Conservation (phyloP, 257 asterid species). For the Coffea eugenioides region DNA sequence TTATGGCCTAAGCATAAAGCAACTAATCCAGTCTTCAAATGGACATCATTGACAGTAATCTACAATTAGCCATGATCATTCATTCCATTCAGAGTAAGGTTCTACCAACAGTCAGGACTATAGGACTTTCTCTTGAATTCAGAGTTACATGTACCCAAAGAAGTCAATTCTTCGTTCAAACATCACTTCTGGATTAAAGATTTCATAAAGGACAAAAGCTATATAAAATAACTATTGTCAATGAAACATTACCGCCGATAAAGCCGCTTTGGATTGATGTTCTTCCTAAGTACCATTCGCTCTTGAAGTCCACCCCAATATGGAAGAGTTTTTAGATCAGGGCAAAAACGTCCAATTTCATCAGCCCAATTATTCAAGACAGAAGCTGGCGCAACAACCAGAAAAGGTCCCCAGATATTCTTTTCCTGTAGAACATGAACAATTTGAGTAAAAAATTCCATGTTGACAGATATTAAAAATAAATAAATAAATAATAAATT, state of each 20-base stretch:
- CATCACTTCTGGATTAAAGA: background rate
- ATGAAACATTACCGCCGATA: constrained; percentile 67
- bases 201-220: background rate
- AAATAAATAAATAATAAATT: background rate
- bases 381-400: constrained; percentile 98
- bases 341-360: constrained; percentile 97
- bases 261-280: constrained; percentile 94
- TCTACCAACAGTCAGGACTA: background rate
- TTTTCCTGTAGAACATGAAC: constrained; percentile 57
- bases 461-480: constrained; percentile 9
- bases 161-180: background rate
- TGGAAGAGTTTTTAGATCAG: constrained; percentile 92
- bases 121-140: background rate
- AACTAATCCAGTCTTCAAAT: background rate
- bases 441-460: constrained; percentile 26
- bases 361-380: constrained; percentile 98
- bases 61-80: background rate
- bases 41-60: background rate
- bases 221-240: background rate
- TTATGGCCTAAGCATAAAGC: background rate
- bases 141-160: background rate
- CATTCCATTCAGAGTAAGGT: background rate
- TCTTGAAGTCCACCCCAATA: constrained; percentile 96
- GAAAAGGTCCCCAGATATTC: constrained; percentile 98
- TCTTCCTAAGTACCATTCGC: constrained; percentile 85